phyloP scores from a whole-genome alignment of 192 early-diverging fungal genomes.

The Backusella macrospora region DNA sequence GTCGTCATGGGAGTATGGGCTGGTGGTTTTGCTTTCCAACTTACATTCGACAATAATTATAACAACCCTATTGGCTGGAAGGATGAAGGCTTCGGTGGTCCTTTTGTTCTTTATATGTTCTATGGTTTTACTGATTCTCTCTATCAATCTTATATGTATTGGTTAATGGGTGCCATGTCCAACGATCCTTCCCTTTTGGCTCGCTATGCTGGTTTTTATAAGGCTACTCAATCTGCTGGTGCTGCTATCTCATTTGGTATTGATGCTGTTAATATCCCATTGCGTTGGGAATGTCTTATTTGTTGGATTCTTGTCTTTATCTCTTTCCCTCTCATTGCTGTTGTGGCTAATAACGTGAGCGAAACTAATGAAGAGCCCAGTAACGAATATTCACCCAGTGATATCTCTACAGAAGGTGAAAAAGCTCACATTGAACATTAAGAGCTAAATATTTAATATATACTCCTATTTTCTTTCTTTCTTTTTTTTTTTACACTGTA shows the following conservation, averaged over 20 bases:
- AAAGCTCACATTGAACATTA: neutral
- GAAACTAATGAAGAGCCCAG: conserved; percentile 38
- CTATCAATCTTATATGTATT: conserved; percentile 67
- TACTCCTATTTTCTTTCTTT: too few species aligned
- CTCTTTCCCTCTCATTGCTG: conserved; percentile 53
- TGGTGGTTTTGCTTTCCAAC: conserved; percentile 37
- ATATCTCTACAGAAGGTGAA: neutral
- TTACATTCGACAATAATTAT: conserved; percentile 40
- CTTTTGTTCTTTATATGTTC: conserved; percentile 63
- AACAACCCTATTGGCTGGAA: conserved; percentile 55
- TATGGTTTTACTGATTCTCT: conserved; percentile 83
- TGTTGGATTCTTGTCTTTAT: conserved; percentile 58
- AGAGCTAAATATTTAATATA: neutral
- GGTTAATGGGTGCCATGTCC: conserved; percentile 42
- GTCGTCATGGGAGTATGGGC: conserved; percentile 33
- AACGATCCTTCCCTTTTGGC: conserved; percentile 63
- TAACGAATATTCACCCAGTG: neutral
- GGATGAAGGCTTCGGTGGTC: conserved; percentile 32
- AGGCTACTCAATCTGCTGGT: conserved; percentile 81
- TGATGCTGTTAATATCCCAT: conserved; percentile 52
- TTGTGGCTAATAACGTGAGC: conserved; percentile 53
- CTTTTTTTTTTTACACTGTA: neutral
- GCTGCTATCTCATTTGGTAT: conserved; percentile 76
- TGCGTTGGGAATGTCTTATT: conserved; percentile 43
- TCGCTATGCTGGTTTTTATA: conserved; percentile 85